phyloP scores from a whole-genome alignment of 345 rosid species.

The Eucalyptus microcorys region DNA sequence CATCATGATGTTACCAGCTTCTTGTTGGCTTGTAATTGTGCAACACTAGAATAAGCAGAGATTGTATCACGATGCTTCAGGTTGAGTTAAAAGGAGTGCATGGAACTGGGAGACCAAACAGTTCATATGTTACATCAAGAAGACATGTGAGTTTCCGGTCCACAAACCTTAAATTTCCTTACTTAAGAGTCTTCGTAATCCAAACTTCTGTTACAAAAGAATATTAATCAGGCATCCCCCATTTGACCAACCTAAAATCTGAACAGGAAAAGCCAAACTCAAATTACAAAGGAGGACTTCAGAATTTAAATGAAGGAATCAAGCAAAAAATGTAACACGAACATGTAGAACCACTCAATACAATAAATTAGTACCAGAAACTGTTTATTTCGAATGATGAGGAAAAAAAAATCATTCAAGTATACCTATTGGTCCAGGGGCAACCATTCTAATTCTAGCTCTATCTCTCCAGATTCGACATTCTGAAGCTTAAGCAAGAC shows the following conservation, averaged over 20 bases:
- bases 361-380: neutral
- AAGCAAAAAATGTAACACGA: neutral
- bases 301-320: neutral
- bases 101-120: too few relatives aligned
- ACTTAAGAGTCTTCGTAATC: constrained; percentile 6
- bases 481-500: constrained; percentile 78
- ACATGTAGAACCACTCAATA: neutral
- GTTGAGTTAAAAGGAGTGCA: too few relatives aligned
- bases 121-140: neutral
- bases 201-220: neutral
- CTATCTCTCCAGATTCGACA: constrained; percentile 84
- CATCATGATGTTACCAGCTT: too few relatives aligned
- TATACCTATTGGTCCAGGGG: constrained; percentile 55
- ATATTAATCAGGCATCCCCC: neutral
- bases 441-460: constrained; percentile 71
- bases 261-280: neutral
- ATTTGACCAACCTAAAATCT: neutral
- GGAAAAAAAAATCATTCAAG: neutral
- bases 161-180: constrained; percentile 23
- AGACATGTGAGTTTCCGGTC: neutral
- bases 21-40: too few relatives aligned
- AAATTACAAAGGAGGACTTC: neutral
- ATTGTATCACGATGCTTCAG: too few relatives aligned
- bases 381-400: neutral
- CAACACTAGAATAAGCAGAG: too few relatives aligned